A percentile compares a stretch with the other conserved stretches of the same genome.
Evolutionary conservation across 768 basidiomycete species (phyloP).

Genomic region (Xerocomellus dryophilus): DNA sequence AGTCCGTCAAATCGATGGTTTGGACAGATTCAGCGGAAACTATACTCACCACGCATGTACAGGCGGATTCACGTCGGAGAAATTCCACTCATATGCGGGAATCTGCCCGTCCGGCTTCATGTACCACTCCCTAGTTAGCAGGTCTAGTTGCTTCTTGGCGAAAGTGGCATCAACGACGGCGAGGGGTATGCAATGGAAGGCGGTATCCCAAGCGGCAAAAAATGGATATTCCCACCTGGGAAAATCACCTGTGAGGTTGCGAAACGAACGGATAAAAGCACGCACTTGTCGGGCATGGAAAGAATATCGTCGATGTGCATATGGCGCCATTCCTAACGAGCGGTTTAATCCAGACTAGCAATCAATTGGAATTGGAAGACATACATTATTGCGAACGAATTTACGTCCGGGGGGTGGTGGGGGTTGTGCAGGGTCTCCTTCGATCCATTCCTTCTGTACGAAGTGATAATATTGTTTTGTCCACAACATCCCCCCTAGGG

Average conservation of each 20-base stretch:
- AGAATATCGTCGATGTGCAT: slow-evolving; percentile 93
- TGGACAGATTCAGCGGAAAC: not conserved
- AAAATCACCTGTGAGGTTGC: slow-evolving; percentile 4
- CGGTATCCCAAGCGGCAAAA: slow-evolving; percentile 97
- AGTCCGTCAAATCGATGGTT: not conserved
- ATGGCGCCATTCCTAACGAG: slow-evolving; percentile 84
- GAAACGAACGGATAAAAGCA: not conserved
- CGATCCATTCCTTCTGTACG: slow-evolving; percentile 94
- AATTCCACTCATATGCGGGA: slow-evolving; percentile 99
- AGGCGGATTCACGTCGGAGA: slow-evolving; percentile 96
- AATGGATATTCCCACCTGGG: slow-evolving; percentile 96
- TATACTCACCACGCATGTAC: slow-evolving; percentile 87
- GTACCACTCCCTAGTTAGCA: slow-evolving; percentile 98
- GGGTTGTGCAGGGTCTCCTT: slow-evolving; percentile 94
- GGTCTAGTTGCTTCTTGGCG: slow-evolving; percentile 95
- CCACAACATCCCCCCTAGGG: slow-evolving; percentile 96
- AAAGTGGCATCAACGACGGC: slow-evolving; percentile 94
- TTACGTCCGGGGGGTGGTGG: slow-evolving; percentile 90
- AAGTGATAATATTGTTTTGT: slow-evolving; percentile 97
- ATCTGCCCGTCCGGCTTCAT: slow-evolving; percentile 99
- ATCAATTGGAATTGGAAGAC: slow-evolving; percentile 17
- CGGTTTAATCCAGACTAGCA: not conserved
- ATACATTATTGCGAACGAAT: slow-evolving; percentile 74
- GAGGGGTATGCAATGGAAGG: slow-evolving; percentile 98
- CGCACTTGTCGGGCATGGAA: slow-evolving; percentile 98